A percentile compares a stretch with the other conserved stretches of the same genome.
These are phyloP conservation scores for Pyricularia sp. DNA, from an alignment of 2,329 filamentous ascomycete genomes.

Conservation along the genomic window DNA sequence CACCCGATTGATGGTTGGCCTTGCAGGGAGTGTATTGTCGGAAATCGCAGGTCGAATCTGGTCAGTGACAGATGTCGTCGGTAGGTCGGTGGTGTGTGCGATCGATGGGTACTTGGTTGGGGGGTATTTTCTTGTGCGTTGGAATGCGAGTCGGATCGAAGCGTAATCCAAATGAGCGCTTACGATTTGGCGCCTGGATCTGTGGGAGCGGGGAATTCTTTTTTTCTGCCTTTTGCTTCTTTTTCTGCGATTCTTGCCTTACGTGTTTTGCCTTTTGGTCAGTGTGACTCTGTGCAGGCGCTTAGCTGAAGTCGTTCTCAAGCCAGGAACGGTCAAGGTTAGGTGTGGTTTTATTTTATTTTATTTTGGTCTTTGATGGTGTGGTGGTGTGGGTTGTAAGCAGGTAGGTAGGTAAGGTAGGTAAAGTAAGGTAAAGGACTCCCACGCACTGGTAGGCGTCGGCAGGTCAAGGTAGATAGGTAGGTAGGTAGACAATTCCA, in stretches of 20 bases:
- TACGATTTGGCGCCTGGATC: neutral
- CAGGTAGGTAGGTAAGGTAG: neutral
- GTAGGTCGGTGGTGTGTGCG: neutral
- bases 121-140: neutral
- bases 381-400: neutral
- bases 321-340: neutral
- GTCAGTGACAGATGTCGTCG: neutral
- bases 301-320: neutral
- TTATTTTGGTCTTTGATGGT: neutral
- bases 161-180: neutral
- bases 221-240: neutral
- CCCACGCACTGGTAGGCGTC: neutral
- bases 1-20: constrained; percentile 1
- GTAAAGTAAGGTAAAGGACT: neutral
- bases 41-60: neutral
- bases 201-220: neutral
- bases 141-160: neutral
- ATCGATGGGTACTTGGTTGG: constrained; percentile 2
- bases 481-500: neutral
- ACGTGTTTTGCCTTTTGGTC: neutral
- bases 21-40: constrained; percentile 1
- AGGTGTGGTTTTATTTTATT: neutral
- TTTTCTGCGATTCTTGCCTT: neutral
- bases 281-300: neutral
- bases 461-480: neutral